A percentile compares a stretch with the other conserved stretches of the same genome.
phyloP scores from a whole-genome alignment of 108 stramenopile species.

The Pinguiococcus pyrenoidosus region DNA sequence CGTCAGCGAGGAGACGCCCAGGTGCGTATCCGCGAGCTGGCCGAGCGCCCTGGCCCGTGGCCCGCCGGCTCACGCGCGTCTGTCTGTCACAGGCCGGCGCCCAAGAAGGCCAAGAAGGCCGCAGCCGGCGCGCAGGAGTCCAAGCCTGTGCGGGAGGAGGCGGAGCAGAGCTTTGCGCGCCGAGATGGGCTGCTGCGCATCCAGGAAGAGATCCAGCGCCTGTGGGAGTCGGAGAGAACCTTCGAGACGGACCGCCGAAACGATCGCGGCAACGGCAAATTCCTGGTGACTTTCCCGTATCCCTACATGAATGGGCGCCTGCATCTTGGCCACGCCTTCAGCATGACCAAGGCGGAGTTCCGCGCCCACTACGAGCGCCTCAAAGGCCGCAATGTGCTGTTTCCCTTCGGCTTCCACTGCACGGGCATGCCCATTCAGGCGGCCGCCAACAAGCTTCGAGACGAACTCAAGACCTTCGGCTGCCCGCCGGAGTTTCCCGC shows the following conservation, averaged over 20 bases:
- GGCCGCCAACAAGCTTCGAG: slow-evolving; percentile 95
- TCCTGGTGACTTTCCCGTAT: slow-evolving; percentile 90
- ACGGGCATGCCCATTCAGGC: slow-evolving; percentile 99
- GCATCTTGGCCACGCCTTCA: slow-evolving; percentile 96
- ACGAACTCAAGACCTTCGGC: slow-evolving; percentile 66
- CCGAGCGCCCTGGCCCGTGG: no score
- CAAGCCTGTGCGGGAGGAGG: slow-evolving; percentile 9
- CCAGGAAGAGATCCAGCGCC: slow-evolving; percentile 24
- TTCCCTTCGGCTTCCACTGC: slow-evolving; percentile 97
- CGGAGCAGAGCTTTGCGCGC: slow-evolving; percentile 20
- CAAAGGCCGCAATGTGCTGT: slow-evolving; percentile 81
- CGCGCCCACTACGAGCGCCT: slow-evolving; percentile 79
- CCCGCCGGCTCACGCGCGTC: no score
- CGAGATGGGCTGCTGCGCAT: slow-evolving; percentile 31
- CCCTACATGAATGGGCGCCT: slow-evolving; percentile 96
- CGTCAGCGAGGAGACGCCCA: no score
- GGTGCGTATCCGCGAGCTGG: no score
- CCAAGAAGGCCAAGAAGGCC: no score
- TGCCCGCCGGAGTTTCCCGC: slow-evolving; percentile 75
- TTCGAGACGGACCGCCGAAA: slow-evolving; percentile 55
- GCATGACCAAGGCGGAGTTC: slow-evolving; percentile 87
- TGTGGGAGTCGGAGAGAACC: slow-evolving; percentile 29
- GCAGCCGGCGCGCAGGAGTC: slow-evolving; percentile 23
- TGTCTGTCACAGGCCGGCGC: no score
- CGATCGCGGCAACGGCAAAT: slow-evolving; percentile 54